These are phyloP conservation scores for Hanseniaspora opuntiae DNA, from an alignment of 805 yeast species.

Conservation along the genomic window DNA sequence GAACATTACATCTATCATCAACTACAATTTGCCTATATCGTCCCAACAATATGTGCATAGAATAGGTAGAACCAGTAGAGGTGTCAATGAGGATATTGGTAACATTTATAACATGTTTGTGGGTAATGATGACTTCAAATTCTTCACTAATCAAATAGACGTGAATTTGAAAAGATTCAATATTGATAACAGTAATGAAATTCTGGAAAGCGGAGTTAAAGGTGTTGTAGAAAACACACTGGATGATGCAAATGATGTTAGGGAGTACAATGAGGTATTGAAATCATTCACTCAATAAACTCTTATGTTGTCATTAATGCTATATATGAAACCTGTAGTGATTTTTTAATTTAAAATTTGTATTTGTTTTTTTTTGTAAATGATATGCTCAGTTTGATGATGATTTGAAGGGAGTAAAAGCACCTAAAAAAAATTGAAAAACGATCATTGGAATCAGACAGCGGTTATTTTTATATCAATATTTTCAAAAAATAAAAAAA, in stretches of 20 bases:
- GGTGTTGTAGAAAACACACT: conserved; percentile 12
- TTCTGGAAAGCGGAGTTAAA: conserved; percentile 25
- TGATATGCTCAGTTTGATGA: no score
- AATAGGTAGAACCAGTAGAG: conserved; percentile 95
- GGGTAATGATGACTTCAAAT: conserved; percentile 63
- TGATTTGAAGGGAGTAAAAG: no score
- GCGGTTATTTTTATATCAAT: no score
- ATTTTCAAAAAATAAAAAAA: no score
- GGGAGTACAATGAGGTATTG: conserved; percentile 50
- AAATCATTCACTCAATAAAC: not conserved
- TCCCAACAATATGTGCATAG: conserved; percentile 89
- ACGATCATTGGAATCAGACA: no score
- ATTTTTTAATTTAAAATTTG: no score
- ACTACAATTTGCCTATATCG: conserved; percentile 81
- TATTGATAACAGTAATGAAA: conserved; percentile 15
- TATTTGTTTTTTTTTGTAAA: no score
- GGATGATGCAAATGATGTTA: conserved; percentile 1
- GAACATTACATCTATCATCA: conserved; percentile 59
- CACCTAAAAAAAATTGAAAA: no score
- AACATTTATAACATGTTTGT: conserved; percentile 57
- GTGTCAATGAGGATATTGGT: conserved; percentile 49
- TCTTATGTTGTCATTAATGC: no score
- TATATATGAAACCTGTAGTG: no score
- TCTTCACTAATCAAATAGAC: conserved; percentile 41
- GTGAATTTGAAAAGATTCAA: conserved; percentile 39